Conservation (phyloP, 805 yeast species). For the Barnettozyma vustinii region DNA sequence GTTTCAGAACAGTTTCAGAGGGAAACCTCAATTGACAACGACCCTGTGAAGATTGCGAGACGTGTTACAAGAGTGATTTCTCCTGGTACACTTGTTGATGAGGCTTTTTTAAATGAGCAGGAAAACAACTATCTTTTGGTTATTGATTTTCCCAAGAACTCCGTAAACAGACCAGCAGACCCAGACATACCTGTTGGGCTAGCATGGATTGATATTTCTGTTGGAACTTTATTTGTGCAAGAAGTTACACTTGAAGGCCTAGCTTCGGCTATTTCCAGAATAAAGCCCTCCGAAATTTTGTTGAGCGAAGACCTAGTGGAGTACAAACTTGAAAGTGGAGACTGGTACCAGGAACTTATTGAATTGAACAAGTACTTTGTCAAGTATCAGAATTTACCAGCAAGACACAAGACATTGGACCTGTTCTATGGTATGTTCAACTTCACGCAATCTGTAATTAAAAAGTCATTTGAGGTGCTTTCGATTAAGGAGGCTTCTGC, state of each 20-base stretch:
- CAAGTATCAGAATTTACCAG: slow-evolving; percentile 43
- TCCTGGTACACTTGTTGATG: slow-evolving; percentile 91
- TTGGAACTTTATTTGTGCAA: slow-evolving; percentile 74
- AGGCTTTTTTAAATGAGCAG: slow-evolving; percentile 68
- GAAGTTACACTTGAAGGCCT: slow-evolving; percentile 54
- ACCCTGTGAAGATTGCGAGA: slow-evolving; percentile 45
- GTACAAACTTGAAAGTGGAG: slow-evolving; percentile 37
- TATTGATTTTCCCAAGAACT: slow-evolving; percentile 52
- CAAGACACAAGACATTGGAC: slow-evolving; percentile 34
- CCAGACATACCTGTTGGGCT: slow-evolving; percentile 53
- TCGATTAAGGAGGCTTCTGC: slow-evolving; percentile 51
- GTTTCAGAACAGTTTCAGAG: slow-evolving; percentile 63
- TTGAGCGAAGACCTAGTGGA: slow-evolving; percentile 42
- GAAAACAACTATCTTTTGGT: slow-evolving; percentile 67
- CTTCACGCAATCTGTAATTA: slow-evolving; percentile 23
- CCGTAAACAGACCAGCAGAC: slow-evolving; percentile 33
- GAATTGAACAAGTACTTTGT: slow-evolving; percentile 54
- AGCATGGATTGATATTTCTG: slow-evolving; percentile 84
- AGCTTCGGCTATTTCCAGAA: slow-evolving; percentile 67
- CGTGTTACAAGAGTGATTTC: slow-evolving; percentile 77
- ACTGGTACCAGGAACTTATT: slow-evolving; percentile 51
- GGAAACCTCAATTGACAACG: slow-evolving; percentile 26
- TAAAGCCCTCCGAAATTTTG: slow-evolving; percentile 76
- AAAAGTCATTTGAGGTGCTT: slow-evolving; percentile 28
- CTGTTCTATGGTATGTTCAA: slow-evolving; percentile 37